Evolutionary conservation across 306 rosid species (phyloP).

Genomic region (Begonia peltatifolia): DNA sequence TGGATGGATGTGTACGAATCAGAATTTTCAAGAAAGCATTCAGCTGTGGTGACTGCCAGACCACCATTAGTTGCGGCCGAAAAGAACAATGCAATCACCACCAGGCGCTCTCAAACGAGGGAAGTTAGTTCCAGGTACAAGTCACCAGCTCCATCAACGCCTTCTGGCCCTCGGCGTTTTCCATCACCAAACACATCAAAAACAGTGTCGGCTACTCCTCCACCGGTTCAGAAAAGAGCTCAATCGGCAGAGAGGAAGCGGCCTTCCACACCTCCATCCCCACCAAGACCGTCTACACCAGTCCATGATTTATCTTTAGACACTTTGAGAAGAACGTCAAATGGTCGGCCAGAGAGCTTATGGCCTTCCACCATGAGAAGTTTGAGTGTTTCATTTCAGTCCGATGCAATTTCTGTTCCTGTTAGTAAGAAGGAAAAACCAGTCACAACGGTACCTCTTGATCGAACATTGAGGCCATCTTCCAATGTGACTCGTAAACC

Average conservation of each 20-base stretch:
- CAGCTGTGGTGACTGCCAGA: conserved; percentile 34
- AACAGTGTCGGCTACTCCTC: conserved; percentile 34
- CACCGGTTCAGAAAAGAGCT: conserved; percentile 51
- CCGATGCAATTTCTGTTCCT: conserved; percentile 80
- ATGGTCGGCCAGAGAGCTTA: conserved; percentile 46
- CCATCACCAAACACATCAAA: conserved; percentile 69
- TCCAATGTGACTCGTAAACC: conserved; percentile 68
- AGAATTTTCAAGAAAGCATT: conserved; percentile 45
- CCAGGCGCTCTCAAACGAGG: conserved; percentile 32
- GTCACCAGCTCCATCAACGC: conserved; percentile 47
- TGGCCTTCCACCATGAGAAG: conserved; percentile 99
- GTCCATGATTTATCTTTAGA: conserved; percentile 41
- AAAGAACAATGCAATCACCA: conserved; percentile 54
- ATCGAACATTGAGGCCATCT: conserved; percentile 63
- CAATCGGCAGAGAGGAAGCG: conserved; percentile 71
- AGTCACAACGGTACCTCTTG: conserved; percentile 37
- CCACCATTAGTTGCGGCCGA: conserved; percentile 60
- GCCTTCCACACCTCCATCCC: conserved; percentile 78
- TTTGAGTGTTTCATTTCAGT: conserved; percentile 91
- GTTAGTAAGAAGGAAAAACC: conserved; percentile 86
- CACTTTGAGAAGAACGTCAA: conserved; percentile 29
- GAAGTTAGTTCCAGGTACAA: conserved; percentile 57
- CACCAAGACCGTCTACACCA: conserved; percentile 60
- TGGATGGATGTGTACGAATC: conserved; percentile 88
- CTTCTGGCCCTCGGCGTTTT: conserved; percentile 37